Evolutionary conservation across 805 yeast species (phyloP).

Genomic region (Zygotorulaspora sp.): DNA sequence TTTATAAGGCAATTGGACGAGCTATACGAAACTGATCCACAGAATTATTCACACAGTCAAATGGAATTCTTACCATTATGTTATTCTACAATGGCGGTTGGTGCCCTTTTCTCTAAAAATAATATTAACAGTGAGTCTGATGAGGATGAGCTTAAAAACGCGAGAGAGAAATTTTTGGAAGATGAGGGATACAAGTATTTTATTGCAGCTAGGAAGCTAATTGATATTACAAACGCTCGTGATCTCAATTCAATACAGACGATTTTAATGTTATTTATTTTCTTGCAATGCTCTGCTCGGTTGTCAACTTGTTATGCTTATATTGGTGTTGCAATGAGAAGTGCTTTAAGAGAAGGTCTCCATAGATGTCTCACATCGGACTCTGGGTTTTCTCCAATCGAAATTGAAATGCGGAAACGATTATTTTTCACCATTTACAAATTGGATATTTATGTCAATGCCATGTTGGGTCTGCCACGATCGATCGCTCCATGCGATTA

Average conservation of each 20-base stretch:
- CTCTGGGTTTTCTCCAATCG: conserved; percentile 54
- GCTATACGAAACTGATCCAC: conserved; percentile 73
- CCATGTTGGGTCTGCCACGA: conserved; percentile 83
- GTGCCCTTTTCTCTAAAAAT: conserved; percentile 60
- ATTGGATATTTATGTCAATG: conserved; percentile 85
- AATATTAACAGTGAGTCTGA: conserved; percentile 30
- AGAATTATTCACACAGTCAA: conserved; percentile 69
- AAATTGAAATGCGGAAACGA: conserved; percentile 78
- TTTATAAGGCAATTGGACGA: conserved; percentile 70
- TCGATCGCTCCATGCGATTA: conserved; percentile 72
- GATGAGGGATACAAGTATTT: conserved; percentile 79
- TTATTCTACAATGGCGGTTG: conserved; percentile 82
- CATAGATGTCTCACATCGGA: conserved; percentile 62
- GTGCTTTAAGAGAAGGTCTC: conserved; percentile 79
- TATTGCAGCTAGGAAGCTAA: conserved; percentile 76
- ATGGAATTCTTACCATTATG: conserved; percentile 76
- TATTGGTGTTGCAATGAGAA: conserved; percentile 82
- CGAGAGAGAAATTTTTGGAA: conserved; percentile 34
- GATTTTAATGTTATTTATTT: conserved; percentile 77
- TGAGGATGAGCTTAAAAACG: conserved; percentile 13
- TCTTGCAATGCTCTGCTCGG: conserved; percentile 85
- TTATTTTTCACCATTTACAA: conserved; percentile 85
- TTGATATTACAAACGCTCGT: conserved; percentile 82
- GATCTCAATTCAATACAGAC: conserved; percentile 83
- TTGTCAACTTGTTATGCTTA: conserved; percentile 86